phyloP scores from a whole-genome alignment of 116 monocot genomes.

The Phalaenopsis hybrid region DNA sequence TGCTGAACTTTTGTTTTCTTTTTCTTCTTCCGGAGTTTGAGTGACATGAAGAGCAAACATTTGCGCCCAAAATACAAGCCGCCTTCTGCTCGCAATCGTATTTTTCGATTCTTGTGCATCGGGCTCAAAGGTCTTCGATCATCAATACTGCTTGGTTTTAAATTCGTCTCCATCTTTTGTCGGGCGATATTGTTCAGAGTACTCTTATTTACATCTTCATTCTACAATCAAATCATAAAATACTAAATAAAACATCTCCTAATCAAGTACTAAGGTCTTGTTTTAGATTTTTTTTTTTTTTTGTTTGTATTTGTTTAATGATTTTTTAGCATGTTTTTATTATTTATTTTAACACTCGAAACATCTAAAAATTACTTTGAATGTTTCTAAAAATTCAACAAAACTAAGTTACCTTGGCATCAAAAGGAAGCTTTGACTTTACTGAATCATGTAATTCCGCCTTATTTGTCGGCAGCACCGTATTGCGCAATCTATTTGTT shows the following conservation, averaged over 20 bases:
- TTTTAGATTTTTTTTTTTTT: no score
- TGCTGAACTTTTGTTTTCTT: conserved; percentile 36
- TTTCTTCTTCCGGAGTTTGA: conserved; percentile 31
- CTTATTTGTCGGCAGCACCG: conserved; percentile 1
- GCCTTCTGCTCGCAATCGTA: conserved; percentile 15
- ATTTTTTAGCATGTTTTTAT: no score
- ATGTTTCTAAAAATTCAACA: neutral
- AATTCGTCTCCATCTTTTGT: neutral
- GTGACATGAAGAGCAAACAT: conserved; percentile 37
- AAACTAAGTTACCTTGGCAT: neutral
- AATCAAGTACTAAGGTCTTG: neutral
- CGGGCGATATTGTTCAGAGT: neutral
- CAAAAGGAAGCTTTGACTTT: conserved; percentile 7
- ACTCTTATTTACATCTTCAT: conserved; percentile 10
- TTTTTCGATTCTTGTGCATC: conserved; percentile 24
- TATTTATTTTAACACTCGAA: no score
- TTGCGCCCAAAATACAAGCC: conserved; percentile 44
- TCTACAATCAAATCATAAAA: conserved; percentile 5
- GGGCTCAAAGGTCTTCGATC: neutral
- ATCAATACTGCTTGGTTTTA: conserved; percentile 1
- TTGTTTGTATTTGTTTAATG: no score
- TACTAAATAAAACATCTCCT: neutral
- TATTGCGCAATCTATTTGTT: conserved; percentile 2
- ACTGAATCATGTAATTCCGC: no score
- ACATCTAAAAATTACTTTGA: neutral